Evolutionary conservation across 192 early-diverging fungal genomes (phyloP).

Genomic region (Linnemannia exigua): DNA sequence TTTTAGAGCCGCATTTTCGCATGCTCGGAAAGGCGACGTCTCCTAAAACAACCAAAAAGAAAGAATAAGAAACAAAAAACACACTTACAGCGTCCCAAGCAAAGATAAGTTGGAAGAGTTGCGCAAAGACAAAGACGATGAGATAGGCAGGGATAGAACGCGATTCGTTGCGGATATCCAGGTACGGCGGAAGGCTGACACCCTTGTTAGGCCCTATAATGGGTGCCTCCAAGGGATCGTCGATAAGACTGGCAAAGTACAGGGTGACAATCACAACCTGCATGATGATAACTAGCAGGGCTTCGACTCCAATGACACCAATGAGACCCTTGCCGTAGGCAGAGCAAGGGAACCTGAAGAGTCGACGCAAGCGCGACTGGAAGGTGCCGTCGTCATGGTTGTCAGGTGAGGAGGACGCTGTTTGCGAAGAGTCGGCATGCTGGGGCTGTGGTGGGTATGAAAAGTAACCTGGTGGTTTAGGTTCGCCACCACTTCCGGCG

Average conservation of each 20-base stretch:
- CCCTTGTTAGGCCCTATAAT: not conserved
- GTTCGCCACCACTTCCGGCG: not conserved
- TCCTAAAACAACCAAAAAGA: not conserved
- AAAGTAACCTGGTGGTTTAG: slow-evolving; percentile 27
- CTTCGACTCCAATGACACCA: slow-evolving; percentile 30
- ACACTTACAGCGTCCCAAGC: slow-evolving; percentile 80
- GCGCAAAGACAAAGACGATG: slow-evolving; percentile 79
- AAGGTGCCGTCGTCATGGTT: slow-evolving; percentile 10
- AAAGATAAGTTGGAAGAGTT: slow-evolving; percentile 76
- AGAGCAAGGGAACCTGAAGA: slow-evolving; percentile 37
- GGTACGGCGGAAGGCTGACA: slow-evolving; percentile 1
- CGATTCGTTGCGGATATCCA: slow-evolving; percentile 34
- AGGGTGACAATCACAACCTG: slow-evolving; percentile 36
- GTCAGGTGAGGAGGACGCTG: not conserved
- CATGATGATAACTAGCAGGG: slow-evolving; percentile 48
- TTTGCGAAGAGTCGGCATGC: not conserved
- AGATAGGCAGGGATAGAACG: slow-evolving; percentile 75
- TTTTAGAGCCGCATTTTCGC: not conserved
- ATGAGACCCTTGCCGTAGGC: slow-evolving; percentile 38
- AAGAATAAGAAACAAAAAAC: no score
- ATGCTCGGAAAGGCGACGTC: not conserved
- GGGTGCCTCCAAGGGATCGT: not conserved
- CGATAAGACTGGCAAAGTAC: slow-evolving; percentile 26
- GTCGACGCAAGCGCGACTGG: slow-evolving; percentile 3
- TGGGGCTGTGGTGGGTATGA: slow-evolving; percentile 41